Evolutionary conservation across 2,329 filamentous ascomycete species (phyloP).

Genomic region (Fusarium nurragi): DNA sequence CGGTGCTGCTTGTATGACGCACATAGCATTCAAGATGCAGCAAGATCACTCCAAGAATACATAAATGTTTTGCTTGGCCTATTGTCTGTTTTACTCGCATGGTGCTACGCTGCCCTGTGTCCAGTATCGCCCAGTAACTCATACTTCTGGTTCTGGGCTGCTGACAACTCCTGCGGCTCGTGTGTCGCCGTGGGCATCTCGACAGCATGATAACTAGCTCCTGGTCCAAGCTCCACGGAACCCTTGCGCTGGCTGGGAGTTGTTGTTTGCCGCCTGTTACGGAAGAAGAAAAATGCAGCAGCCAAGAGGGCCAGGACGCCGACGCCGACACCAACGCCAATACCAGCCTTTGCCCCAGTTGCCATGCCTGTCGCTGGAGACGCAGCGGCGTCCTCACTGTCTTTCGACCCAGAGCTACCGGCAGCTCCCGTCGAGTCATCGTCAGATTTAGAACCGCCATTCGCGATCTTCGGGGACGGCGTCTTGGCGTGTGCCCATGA

Average conservation of each 20-base stretch:
- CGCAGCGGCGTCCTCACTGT: background rate
- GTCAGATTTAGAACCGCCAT: background rate
- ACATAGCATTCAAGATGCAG: background rate
- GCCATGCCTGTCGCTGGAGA: slow-evolving; percentile 4
- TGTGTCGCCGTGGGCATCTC: slow-evolving; percentile 7
- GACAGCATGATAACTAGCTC: slow-evolving; percentile 11
- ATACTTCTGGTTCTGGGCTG: background rate
- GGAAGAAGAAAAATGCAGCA: slow-evolving; percentile 2
- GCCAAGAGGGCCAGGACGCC: background rate
- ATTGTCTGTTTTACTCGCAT: background rate
- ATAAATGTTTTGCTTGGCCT: background rate
- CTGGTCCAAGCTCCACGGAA: background rate
- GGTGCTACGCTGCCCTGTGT: background rate
- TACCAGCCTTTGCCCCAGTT: slow-evolving; percentile 22
- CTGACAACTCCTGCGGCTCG: slow-evolving; percentile 13
- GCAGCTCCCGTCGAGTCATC: background rate
- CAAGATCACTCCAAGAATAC: background rate
- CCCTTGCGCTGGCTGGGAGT: background rate
- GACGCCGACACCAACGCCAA: slow-evolving; percentile 12
- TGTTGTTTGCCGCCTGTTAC: background rate
- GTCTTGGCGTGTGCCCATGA: slow-evolving; percentile 8
- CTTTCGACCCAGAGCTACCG: background rate
- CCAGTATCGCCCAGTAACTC: slow-evolving; percentile 21
- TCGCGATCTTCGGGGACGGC: background rate
- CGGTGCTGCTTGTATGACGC: background rate